Evolutionary conservation across 2,329 filamentous ascomycete species (phyloP).

Genomic region (Metarhizium brunneum): DNA sequence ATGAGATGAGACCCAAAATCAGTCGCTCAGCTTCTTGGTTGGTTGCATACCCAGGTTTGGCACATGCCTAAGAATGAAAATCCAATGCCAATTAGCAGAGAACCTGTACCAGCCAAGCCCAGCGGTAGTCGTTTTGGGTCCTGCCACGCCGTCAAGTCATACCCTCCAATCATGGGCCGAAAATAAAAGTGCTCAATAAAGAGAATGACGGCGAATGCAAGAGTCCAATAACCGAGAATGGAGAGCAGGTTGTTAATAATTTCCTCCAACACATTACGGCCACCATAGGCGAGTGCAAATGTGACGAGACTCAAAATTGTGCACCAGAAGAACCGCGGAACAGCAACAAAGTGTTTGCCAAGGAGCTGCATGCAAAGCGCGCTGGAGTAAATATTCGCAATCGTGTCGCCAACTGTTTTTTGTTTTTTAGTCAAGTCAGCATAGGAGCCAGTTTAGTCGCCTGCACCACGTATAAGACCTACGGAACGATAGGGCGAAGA

Average conservation of each 20-base stretch:
- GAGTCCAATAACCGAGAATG: conserved; percentile 13
- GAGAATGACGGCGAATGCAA: conserved; percentile 12
- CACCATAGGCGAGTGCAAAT: conserved; percentile 12
- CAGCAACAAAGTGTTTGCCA: conserved; percentile 12
- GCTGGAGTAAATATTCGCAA: conserved; percentile 13
- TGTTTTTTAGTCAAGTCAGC: neutral
- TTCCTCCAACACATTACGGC: conserved; percentile 11
- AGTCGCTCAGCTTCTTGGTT: neutral
- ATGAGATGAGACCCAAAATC: neutral
- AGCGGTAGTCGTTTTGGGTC: conserved; percentile 10
- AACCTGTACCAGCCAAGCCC: conserved; percentile 10
- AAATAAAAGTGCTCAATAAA: conserved; percentile 12
- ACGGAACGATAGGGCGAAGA: conserved; percentile 5
- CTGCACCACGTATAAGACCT: neutral
- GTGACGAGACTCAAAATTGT: conserved; percentile 9
- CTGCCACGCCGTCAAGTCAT: conserved; percentile 11
- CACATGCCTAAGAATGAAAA: conserved; percentile 11
- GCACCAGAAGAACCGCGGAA: conserved; percentile 9
- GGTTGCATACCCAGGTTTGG: conserved; percentile 10
- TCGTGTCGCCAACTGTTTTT: conserved; percentile 2
- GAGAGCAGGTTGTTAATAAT: conserved; percentile 13
- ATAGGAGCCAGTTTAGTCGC: neutral
- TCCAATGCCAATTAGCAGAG: conserved; percentile 9
- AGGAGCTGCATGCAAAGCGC: conserved; percentile 12
- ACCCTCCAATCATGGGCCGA: conserved; percentile 10